A percentile compares a stretch with the other conserved stretches of the same genome.
phyloP scores from a whole-genome alignment of 306 rosid species.

The Albizia julibrissin region DNA sequence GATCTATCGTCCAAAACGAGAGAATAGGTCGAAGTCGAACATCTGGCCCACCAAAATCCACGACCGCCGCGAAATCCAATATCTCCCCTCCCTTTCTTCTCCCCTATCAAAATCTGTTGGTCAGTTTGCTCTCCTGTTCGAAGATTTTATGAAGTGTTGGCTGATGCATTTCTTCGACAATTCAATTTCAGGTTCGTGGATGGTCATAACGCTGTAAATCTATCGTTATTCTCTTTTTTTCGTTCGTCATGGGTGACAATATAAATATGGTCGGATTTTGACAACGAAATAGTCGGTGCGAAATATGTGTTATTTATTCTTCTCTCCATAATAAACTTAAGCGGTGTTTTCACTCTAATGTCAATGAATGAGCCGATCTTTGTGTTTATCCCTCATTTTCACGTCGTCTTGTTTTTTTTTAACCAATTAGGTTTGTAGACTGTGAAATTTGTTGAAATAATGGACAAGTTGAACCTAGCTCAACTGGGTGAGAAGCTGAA shows the following conservation, averaged over 20 bases:
- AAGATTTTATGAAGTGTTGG: background rate
- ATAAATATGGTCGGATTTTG: background rate
- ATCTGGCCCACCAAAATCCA: conserved; percentile 26
- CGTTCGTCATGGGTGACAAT: background rate
- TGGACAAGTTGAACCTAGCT: conserved; percentile 69
- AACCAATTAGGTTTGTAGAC: background rate
- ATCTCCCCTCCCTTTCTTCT: background rate
- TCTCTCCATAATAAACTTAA: background rate
- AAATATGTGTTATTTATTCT: too few species aligned
- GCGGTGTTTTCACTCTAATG: background rate
- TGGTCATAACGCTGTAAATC: background rate
- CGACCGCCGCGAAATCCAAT: conserved; percentile 25
- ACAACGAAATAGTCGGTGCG: background rate
- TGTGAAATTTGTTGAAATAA: background rate
- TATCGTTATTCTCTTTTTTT: background rate
- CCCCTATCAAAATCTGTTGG: background rate
- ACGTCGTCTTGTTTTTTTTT: background rate
- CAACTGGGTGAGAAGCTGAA: conserved; percentile 69
- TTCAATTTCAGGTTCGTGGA: conserved; percentile 3
- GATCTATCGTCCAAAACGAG: background rate
- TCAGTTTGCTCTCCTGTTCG: background rate
- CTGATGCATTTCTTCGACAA: background rate
- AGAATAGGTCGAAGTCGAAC: background rate
- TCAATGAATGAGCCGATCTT: background rate
- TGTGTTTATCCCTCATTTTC: background rate